Evolutionary conservation across 371 early-diverging fungal species (phyloP), one percentile per base, ranked within the genome.

Genomic region (Circinella minor): DNA sequence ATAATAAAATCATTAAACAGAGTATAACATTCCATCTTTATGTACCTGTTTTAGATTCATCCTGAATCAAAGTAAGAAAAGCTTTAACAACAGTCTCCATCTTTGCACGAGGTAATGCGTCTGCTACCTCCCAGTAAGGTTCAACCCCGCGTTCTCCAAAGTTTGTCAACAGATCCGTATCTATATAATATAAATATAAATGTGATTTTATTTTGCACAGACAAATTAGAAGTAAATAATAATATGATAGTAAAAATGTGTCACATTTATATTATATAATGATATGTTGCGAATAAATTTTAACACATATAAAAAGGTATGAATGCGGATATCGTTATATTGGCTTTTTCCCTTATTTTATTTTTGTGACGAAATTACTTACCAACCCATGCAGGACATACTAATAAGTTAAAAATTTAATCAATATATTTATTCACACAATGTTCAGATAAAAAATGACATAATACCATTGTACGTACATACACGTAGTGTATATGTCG

Each of bases 61-160:
- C 85, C 57, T 80, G 74, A 64, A 87, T 78, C 15, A 79, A 80
- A 13, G 63, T 65, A 49, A 85, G 74, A 48, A 86, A 80, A 8
- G 84, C 88, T 14, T 88, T 86, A 60, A 86, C 77, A 7, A 85
- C 86, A 11, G 73, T 69, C 11, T 70, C 68, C 51, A 88, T 82
- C 7, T 85, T 71, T 13, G 86, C 84, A 36, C 71, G 69, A 14
- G 76, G 76, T 61, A 68, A 61, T n/a, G 61, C 68, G 20, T 68
- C 68, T 4, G 65, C 55, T 1, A 62, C 46, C 7, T 62, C 66
- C 13, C 55, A 68, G 20, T 68, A 68, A 7, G 68, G 68, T 36
- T 55, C 61, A n/a, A 49, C 49, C 38, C 66, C 67, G 14, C 62
- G 62, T 49, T 68, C 49, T 27, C 68, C 68, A 51, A 63, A 61